These are phyloP conservation scores for Corynespora cassiicola DNA, from an alignment of 2,329 filamentous ascomycete species.

Conservation along the genomic window DNA sequence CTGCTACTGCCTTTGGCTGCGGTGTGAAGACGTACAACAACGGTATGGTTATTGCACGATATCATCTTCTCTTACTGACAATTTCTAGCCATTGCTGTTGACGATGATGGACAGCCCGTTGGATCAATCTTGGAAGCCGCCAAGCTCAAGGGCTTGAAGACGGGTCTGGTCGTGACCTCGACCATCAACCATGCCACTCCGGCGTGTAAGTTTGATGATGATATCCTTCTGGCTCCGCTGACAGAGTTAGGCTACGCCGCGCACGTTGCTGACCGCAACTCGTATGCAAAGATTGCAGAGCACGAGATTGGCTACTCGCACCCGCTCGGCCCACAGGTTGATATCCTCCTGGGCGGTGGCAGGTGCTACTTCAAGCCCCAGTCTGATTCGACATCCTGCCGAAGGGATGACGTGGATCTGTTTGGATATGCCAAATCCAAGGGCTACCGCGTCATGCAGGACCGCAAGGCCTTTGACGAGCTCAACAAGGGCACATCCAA, in stretches of 20 bases:
- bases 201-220: constrained; percentile 12
- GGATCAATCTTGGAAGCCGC: constrained; percentile 51
- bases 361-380: constrained; percentile 51
- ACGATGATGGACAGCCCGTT: constrained; percentile 40
- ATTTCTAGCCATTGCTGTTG: constrained; percentile 38
- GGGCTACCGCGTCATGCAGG: constrained; percentile 46
- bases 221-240: constrained; percentile 15
- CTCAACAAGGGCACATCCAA: constrained; percentile 31
- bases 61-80: not conserved
- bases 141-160: constrained; percentile 48
- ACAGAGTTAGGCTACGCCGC: constrained; percentile 43
- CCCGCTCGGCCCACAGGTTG: constrained; percentile 47
- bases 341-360: constrained; percentile 50
- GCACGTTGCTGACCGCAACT: constrained; percentile 42
- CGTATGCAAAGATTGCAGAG: constrained; percentile 46
- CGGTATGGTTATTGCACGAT: no score
- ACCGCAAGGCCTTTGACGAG: constrained; percentile 44
- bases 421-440: constrained; percentile 41
- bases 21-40: constrained; percentile 50
- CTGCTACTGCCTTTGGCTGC: constrained; percentile 49
- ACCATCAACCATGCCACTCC: constrained; percentile 47
- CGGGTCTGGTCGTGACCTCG: constrained; percentile 51
- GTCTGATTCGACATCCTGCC: constrained; percentile 45
- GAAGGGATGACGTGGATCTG: constrained; percentile 46
- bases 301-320: constrained; percentile 50